These are phyloP conservation scores for Zalaria sp. DNA, from an alignment of 2,329 filamentous ascomycete species.

Conservation along the genomic window DNA sequence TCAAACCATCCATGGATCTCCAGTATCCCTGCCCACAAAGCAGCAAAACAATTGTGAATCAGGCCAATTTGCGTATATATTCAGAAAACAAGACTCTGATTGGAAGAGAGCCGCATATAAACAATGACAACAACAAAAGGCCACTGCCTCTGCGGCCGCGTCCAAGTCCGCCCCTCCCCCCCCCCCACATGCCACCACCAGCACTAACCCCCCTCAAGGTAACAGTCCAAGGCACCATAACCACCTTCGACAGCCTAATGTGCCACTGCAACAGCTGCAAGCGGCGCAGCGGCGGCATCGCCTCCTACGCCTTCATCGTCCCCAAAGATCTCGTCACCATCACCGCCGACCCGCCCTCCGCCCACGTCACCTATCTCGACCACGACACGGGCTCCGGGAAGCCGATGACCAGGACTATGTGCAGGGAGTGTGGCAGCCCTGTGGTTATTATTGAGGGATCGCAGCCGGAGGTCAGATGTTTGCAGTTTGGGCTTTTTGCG, in stretches of 20 bases:
- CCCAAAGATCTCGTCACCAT: constrained; percentile 7
- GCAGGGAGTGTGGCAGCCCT: constrained; percentile 7
- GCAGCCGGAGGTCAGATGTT: constrained; percentile 7
- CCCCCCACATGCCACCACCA: background rate
- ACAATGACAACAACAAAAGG: background rate
- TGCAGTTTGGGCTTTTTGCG: constrained; percentile 10
- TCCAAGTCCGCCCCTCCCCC: background rate
- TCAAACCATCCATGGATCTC: too few species aligned
- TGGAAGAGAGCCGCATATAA: background rate
- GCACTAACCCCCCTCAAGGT: background rate
- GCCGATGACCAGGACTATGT: constrained; percentile 9
- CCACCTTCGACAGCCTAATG: constrained; percentile 5
- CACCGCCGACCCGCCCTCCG: constrained; percentile 2
- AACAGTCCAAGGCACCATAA: background rate
- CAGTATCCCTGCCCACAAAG: too few species aligned
- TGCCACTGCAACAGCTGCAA: constrained; percentile 10
- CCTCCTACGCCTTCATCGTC: constrained; percentile 9
- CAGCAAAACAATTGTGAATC: too few species aligned
- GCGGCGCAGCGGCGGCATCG: constrained; percentile 8
- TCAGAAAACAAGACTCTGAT: too few species aligned
- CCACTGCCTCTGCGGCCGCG: constrained; percentile 3
- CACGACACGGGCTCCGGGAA: constrained; percentile 8
- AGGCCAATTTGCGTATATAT: too few species aligned
- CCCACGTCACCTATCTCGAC: constrained; percentile 6
- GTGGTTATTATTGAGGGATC: constrained; percentile 9